Evolutionary conservation across 345 rosid species (phyloP), one percentile per base, ranked within the genome.

Genomic region (Rhizophora mangle): DNA sequence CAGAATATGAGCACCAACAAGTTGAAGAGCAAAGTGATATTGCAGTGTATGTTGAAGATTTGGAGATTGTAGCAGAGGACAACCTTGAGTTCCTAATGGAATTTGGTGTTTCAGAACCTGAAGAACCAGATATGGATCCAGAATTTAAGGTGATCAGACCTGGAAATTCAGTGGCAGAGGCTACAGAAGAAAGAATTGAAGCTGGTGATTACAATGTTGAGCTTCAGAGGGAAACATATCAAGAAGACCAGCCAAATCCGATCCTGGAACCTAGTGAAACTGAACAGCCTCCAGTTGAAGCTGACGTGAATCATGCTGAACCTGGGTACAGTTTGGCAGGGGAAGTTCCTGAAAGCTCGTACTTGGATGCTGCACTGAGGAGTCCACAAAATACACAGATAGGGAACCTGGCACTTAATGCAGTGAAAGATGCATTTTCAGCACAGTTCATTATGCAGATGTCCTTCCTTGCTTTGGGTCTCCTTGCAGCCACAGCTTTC

Each of bases 401-500:
- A 59, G 46, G 30, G 53, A 47, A 53, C 61, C 16, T 34, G 54
- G 13, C 68, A 70, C 30, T 53, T 8, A 26, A 30, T 11, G 51
- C 32, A 39, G 62, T 68, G 21, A 57, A 59, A 69, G 65, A 67
- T 36, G 69, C 37, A 15, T 22, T 63, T 69, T 37, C 72, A 26
- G 30, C 39, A 24, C 31, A 66, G 47, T 20, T 31, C 26, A 34
- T 68, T 43, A 22, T 46, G 19, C 76, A 73, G 19, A 71, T 80
- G 69, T 57, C 81, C 65, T 72, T 76, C 11, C 72, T 79, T 30
- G 64, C 80, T 39, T 52, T 85, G 60, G 66, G 83, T 75, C 72
- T 88, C 51, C 67, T 84, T 11, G 83, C 82, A 68, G 74, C 59
- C 15, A 63, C 62, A 57, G 68, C 84, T 70, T 77, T 79, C 65